phyloP scores from a whole-genome alignment of 1,139 yeast species.

The Kodamaea anthophila region DNA sequence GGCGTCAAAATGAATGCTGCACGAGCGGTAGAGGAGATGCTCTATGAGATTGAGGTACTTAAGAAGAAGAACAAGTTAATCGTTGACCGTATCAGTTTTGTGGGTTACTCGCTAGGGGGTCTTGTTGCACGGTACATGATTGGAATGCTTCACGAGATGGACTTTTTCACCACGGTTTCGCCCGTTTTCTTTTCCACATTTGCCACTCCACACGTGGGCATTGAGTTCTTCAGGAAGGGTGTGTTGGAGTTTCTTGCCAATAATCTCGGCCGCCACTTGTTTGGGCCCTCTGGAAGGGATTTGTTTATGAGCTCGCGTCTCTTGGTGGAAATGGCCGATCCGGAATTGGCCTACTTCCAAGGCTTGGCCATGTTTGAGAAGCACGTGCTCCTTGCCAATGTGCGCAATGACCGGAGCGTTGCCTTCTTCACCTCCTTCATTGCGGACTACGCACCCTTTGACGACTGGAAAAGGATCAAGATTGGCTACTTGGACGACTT shows the following conservation, averaged over 20 bases:
- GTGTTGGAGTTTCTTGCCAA: slow-evolving; percentile 46
- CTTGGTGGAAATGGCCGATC: slow-evolving; percentile 50
- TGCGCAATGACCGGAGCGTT: slow-evolving; percentile 64
- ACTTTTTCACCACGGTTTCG: slow-evolving; percentile 51
- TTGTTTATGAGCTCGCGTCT: slow-evolving; percentile 51
- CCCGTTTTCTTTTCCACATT: slow-evolving; percentile 72
- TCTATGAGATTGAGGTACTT: slow-evolving; percentile 49
- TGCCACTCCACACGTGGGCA: slow-evolving; percentile 90
- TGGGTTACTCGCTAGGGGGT: slow-evolving; percentile 42
- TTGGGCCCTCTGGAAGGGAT: slow-evolving; percentile 74
- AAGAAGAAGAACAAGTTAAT: slow-evolving; percentile 29
- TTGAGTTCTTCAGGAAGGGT: slow-evolving; percentile 41
- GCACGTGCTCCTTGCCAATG: slow-evolving; percentile 62
- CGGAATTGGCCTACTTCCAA: slow-evolving; percentile 40
- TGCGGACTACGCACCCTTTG: slow-evolving; percentile 46
- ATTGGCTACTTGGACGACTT: slow-evolving; percentile 34
- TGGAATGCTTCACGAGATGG: slow-evolving; percentile 54
- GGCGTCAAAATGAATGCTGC: slow-evolving; percentile 72
- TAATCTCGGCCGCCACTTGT: slow-evolving; percentile 50
- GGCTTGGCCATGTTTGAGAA: slow-evolving; percentile 56
- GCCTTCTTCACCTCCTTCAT: slow-evolving; percentile 50
- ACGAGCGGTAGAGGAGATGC: slow-evolving; percentile 58
- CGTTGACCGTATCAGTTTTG: slow-evolving; percentile 35
- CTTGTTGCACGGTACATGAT: slow-evolving; percentile 55
- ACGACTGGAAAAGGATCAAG: slow-evolving; percentile 33